Evolutionary conservation across 2,329 filamentous ascomycete species (phyloP).

Genomic region (Microcyclosporella mali): DNA sequence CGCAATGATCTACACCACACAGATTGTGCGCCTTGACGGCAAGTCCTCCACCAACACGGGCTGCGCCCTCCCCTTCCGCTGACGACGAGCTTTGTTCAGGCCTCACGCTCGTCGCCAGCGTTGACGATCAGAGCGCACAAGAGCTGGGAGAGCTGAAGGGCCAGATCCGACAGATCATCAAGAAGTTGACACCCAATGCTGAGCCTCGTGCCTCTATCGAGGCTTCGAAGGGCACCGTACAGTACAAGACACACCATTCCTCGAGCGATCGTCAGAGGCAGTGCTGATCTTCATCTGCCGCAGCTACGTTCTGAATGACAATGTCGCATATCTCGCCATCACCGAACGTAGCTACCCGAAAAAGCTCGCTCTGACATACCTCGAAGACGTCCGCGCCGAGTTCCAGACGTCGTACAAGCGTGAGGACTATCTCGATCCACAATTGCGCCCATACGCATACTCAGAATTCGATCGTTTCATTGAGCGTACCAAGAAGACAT

Average conservation of each 20-base stretch:
- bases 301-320: constrained; percentile 77
- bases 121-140: constrained; percentile 78
- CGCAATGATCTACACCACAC: constrained; percentile 54
- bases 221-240: constrained; percentile 72
- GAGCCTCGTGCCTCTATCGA: constrained; percentile 91
- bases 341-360: constrained; percentile 91
- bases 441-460: constrained; percentile 86
- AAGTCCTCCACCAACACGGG: constrained; percentile 21
- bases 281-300: constrained; percentile 14
- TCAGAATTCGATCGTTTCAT: constrained; percentile 99
- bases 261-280: neutral
- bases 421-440: constrained; percentile 64
- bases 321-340: constrained; percentile 88
- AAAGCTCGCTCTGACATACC: constrained; percentile 97
- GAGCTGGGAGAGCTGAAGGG: constrained; percentile 81
- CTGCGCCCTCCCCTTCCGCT: constrained; percentile 10
- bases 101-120: constrained; percentile 88
- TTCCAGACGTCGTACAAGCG: constrained; percentile 80
- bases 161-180: constrained; percentile 84
- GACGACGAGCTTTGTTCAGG: constrained; percentile 47
- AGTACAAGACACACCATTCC: constrained; percentile 56
- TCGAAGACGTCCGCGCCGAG: constrained; percentile 83
- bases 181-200: constrained; percentile 79
- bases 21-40: constrained; percentile 93
- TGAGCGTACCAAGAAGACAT: constrained; percentile 82